Percentiles rank a stretch among this genome's conserved stretches.
phyloP scores from a whole-genome alignment of 2,329 filamentous ascomycete genomes.

The Aspergillus sp. region DNA sequence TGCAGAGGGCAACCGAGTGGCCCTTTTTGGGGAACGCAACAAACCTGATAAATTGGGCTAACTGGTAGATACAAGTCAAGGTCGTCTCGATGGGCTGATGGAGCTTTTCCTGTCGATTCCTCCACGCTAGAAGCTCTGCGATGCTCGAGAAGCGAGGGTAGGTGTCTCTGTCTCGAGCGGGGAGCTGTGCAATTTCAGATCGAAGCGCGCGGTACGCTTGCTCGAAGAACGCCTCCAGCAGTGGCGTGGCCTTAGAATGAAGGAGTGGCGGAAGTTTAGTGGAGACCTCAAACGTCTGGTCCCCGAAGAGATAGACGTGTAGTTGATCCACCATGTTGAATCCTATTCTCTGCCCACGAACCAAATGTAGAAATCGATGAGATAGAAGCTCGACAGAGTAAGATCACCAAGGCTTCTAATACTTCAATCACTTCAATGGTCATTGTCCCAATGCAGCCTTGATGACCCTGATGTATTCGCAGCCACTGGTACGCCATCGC shows the following conservation, averaged over 20 bases:
- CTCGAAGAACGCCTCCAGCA: conserved; percentile 12
- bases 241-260: not conserved
- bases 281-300: conserved; percentile 17
- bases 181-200: conserved; percentile 6
- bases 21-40: not conserved
- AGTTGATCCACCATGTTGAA: not conserved
- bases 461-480: not conserved
- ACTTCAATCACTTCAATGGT: not conserved
- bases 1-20: not conserved
- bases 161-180: not conserved
- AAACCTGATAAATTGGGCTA: conserved; percentile 11
- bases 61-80: conserved; percentile 9
- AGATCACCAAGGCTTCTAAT: not conserved
- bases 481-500: not conserved
- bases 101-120: conserved; percentile 1
- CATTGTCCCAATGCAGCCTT: not conserved
- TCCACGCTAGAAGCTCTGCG: conserved; percentile 7
- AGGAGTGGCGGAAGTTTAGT: conserved; percentile 1
- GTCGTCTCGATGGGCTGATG: conserved; percentile 8
- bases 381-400: not conserved
- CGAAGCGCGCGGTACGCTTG: conserved; percentile 9
- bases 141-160: conserved; percentile 7
- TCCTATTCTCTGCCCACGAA: not conserved
- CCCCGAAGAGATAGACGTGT: conserved; percentile 19
- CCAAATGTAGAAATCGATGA: not conserved